Percentiles rank a stretch among this genome's conserved stretches.
phyloP scores from a whole-genome alignment of 2,329 filamentous ascomycete species.

The Trichoderma atrobrunneum region DNA sequence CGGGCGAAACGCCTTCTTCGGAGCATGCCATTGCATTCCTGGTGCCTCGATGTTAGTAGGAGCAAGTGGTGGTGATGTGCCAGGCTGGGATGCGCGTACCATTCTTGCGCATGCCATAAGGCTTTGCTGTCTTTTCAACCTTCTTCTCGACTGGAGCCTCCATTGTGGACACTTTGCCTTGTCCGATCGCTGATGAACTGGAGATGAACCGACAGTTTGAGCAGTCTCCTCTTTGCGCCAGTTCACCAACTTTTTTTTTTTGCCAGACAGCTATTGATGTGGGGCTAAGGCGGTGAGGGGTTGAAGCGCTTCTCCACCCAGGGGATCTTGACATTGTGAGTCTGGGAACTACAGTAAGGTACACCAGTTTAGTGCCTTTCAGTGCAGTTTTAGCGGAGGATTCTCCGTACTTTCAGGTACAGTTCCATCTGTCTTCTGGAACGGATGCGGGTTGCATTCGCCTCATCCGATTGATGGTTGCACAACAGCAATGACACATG shows the following conservation, averaged over 20 bases:
- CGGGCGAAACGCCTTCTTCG: slow-evolving; percentile 82
- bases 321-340: not conserved
- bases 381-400: not conserved
- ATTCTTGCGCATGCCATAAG: slow-evolving; percentile 75
- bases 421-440: not conserved
- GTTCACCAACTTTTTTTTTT: slow-evolving; percentile 9
- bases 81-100: slow-evolving; percentile 50
- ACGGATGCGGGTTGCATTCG: not conserved
- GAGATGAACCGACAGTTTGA: not conserved
- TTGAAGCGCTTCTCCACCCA: not conserved
- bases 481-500: slow-evolving; percentile 7
- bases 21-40: slow-evolving; percentile 94
- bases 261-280: not conserved
- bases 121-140: slow-evolving; percentile 37
- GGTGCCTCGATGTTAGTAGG: slow-evolving; percentile 15
- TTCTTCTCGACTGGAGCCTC: slow-evolving; percentile 30
- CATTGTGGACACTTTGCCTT: slow-evolving; percentile 6
- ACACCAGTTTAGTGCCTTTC: not conserved
- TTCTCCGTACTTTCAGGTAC: not conserved
- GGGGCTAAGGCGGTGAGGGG: slow-evolving; percentile 13
- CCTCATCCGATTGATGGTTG: not conserved
- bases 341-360: not conserved
- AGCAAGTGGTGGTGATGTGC: not conserved
- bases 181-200: not conserved
- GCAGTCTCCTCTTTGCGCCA: not conserved